Conservation (phyloP, 2,329 filamentous ascomycete genomes). For the Claviceps maximensis region DNA sequence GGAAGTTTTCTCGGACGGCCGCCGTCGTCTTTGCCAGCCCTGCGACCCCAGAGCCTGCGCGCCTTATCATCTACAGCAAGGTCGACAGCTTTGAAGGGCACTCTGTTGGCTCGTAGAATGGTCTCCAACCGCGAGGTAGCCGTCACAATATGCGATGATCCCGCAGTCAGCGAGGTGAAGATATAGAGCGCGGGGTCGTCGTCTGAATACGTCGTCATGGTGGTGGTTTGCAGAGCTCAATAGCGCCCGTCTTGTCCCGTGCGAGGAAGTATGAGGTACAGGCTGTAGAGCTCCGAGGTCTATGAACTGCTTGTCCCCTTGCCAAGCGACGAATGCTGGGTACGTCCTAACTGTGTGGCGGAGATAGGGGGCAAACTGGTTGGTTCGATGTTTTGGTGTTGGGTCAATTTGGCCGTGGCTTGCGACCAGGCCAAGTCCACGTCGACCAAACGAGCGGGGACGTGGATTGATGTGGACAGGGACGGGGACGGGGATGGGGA, state of each 20-base stretch:
- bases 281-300: background rate
- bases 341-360: background rate
- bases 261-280: background rate
- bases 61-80: constrained; percentile 82
- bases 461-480: no score
- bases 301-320: background rate
- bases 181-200: constrained; percentile 77
- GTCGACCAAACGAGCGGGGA: no score
- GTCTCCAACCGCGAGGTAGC: constrained; percentile 92
- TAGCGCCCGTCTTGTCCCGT: background rate
- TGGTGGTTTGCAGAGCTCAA: background rate
- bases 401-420: no score
- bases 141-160: constrained; percentile 90
- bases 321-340: background rate
- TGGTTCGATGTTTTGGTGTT: no score
- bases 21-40: constrained; percentile 56
- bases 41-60: constrained; percentile 74
- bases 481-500: no score
- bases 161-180: constrained; percentile 90
- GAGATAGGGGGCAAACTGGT: background rate
- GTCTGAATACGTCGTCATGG: constrained; percentile 34
- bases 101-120: constrained; percentile 85
- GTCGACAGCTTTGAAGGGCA: constrained; percentile 88
- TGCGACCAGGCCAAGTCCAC: no score
- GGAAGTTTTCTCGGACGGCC: constrained; percentile 66